phyloP scores from a whole-genome alignment of 495 filamentous ascomycete species.

The Endocarpon pusillum region DNA sequence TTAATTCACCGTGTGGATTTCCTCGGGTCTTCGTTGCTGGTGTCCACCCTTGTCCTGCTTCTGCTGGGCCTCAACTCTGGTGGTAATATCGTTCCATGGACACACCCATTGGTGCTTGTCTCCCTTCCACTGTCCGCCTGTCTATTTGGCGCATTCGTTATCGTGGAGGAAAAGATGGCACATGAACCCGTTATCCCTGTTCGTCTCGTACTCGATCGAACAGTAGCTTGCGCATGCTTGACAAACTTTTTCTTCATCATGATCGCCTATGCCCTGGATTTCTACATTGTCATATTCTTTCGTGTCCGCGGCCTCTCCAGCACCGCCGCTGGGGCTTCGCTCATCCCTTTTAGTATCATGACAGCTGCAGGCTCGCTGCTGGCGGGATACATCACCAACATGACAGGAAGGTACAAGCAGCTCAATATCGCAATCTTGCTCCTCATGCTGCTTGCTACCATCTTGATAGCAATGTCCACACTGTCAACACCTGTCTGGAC shows the following conservation, averaged over 20 bases:
- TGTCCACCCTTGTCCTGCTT: conserved; percentile 52
- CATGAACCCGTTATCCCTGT: conserved; percentile 51
- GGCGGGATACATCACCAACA: conserved; percentile 55
- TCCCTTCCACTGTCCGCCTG: conserved; percentile 47
- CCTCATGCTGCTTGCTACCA: conserved; percentile 26
- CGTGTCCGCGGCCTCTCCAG: conserved; percentile 59
- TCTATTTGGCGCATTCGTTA: conserved; percentile 37
- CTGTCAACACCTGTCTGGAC: conserved; percentile 10
- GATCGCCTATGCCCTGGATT: conserved; percentile 49
- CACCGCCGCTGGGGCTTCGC: conserved; percentile 53
- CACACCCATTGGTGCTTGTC: conserved; percentile 57
- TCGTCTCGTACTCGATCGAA: conserved; percentile 36
- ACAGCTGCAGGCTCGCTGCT: conserved; percentile 41
- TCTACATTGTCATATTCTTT: conserved; percentile 69
- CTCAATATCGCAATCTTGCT: conserved; percentile 37
- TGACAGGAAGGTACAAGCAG: conserved; percentile 43
- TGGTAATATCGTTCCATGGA: conserved; percentile 75
- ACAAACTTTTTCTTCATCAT: conserved; percentile 49
- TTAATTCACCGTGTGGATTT: no score
- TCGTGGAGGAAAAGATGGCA: conserved; percentile 38
- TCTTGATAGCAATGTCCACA: background rate
- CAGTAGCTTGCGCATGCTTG: conserved; percentile 50
- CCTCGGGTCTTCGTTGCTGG: conserved; percentile 49
- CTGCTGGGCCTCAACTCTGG: conserved; percentile 71
- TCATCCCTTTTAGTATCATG: conserved; percentile 42